Base-by-base conservation (phyloP, 768 basidiomycete species). In the Tylopilus rubrobrunneus region DNA sequence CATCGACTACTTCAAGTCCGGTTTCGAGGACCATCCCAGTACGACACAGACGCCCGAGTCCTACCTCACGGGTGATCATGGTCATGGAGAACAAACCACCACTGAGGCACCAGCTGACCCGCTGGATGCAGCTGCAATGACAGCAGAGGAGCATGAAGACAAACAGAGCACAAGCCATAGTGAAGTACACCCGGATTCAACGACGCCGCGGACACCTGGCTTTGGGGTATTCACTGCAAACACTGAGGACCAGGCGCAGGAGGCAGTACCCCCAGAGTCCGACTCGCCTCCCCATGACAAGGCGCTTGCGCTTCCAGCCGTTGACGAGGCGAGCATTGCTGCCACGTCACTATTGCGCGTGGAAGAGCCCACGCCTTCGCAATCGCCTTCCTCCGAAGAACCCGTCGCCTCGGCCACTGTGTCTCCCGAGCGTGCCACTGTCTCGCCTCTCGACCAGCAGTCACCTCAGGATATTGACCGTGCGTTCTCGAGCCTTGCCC, bases 401-500 rank as follows among this genome's bases (percentile, higher is more conserved):
- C 48, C 60, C 15, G 11, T 19, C 15, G 55, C 56, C 10, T 60
- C 59, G 29, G 25, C 28, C 28, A 55, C 25, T 25, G 25, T 67
- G 21, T 65, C 62, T 40, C 62, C 67, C 4, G 67, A 64, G 36
- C 65, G 57, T n/a, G 57, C 66, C 37, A 53, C 64, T 29, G 60
- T 66, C 27, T 71, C 68, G 31, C 71, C 68, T 29, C 62, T 67
- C 39, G 71, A 62, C 19, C 67, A 51, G 47, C 65, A 62, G 42
- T 58, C 61, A 36, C 55, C 56, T 52, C 42, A 54, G 31, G 50
- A 45, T 31, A 15, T 71, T 45, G 64, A 68, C 9, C 73, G 60
- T 50, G 50, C 75, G 33, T 71, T 76, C 61, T 59, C 77, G 58
- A 80, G 76, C 52, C 72, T 81, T 23, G 72, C 76, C 7, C 61